Evolutionary conservation across 2,329 filamentous ascomycete genomes (phyloP), one percentile per base, ranked within the genome.

Genomic region (Dactylella cylindrospora): DNA sequence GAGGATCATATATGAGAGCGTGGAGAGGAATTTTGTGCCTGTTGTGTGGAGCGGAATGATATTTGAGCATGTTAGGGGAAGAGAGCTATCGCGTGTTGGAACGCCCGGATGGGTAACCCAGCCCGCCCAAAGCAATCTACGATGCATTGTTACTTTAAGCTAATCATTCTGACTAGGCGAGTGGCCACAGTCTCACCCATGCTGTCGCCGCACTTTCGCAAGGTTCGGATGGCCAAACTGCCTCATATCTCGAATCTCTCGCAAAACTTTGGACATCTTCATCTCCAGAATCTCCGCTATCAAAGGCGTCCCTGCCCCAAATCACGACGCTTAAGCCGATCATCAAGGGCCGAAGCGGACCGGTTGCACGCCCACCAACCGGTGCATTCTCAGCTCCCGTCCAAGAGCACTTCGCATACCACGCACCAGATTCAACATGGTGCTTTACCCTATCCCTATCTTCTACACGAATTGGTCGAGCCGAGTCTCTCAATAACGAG

Each of bases 361-460:
- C 41, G 4, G 10, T 29, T 4, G 40, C 47, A 6, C 7, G 29
- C n/a, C 22, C 32, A 3, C 55, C 40, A 5, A 28, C 29, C 20
- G 55, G 55, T 8, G 47, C 26, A 12, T 53, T 61, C 35, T 13
- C 47, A 5, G 31, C 40, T 2, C 55, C 55, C 4, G 32, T 61
- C 6, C 55, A 61, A 43, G 55, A 61, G 32, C 55, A 61, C 15
- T 61, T 53, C 29, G 55, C 40, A 10, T 61, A 53, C 36, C 47
- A 61, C 15, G 44, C 55, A 12, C 28, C 41, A 5, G 35, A 47
- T 12, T 31, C 20, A 15, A 28, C 8, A 12, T 61, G 55, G 55
- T 61, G 55, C 22, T 61, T 61, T 12, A 61, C 55, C 0, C 22
- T 61, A 2, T 61, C 55, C 6, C 28, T 49, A 1, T 61, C 12